A percentile compares a stretch with the other conserved stretches of the same genome.
Evolutionary conservation across 495 filamentous ascomycete species (phyloP).

Genomic region (Barbatosphaeria neglecta): DNA sequence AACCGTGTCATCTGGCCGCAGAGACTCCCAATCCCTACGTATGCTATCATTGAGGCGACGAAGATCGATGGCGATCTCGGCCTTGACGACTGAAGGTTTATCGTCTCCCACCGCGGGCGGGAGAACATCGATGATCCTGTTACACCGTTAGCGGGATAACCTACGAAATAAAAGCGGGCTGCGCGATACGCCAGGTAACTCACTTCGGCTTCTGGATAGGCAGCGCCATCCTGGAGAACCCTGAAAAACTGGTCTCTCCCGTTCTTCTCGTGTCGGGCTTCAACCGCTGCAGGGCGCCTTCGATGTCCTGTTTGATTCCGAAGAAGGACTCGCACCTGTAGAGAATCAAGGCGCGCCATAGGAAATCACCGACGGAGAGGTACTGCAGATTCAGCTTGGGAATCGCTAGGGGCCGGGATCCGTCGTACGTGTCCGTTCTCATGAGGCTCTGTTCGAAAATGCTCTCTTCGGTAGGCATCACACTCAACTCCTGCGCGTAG

Average conservation of each 20-base stretch:
- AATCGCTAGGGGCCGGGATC: slow-evolving; percentile 77
- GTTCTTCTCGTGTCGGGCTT: slow-evolving; percentile 53
- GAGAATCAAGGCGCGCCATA: slow-evolving; percentile 84
- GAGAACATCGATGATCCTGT: slow-evolving; percentile 64
- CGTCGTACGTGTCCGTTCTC: slow-evolving; percentile 81
- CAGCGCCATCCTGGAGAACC: slow-evolving; percentile 86
- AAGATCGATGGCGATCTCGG: slow-evolving; percentile 82
- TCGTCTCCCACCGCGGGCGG: slow-evolving; percentile 76
- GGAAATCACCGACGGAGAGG: slow-evolving; percentile 85
- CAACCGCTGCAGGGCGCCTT: slow-evolving; percentile 66
- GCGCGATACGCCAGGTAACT: slow-evolving; percentile 5
- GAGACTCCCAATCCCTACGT: slow-evolving; percentile 79
- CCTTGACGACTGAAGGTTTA: slow-evolving; percentile 73
- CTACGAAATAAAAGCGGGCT: neutral
- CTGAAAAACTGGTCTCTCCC: slow-evolving; percentile 61
- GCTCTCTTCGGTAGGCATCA: slow-evolving; percentile 71
- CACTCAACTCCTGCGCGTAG: slow-evolving; percentile 50
- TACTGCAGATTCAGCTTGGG: slow-evolving; percentile 96
- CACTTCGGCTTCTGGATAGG: slow-evolving; percentile 71
- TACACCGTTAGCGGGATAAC: slow-evolving; percentile 4
- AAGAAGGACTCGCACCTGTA: slow-evolving; percentile 90
- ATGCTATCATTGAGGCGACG: slow-evolving; percentile 62
- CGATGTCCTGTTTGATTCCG: slow-evolving; percentile 83
- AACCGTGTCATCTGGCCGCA: slow-evolving; percentile 81
- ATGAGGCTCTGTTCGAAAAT: slow-evolving; percentile 81